Base-by-base conservation (phyloP, 139 green algal genomes). In the Coccomyxa sp. region DNA sequence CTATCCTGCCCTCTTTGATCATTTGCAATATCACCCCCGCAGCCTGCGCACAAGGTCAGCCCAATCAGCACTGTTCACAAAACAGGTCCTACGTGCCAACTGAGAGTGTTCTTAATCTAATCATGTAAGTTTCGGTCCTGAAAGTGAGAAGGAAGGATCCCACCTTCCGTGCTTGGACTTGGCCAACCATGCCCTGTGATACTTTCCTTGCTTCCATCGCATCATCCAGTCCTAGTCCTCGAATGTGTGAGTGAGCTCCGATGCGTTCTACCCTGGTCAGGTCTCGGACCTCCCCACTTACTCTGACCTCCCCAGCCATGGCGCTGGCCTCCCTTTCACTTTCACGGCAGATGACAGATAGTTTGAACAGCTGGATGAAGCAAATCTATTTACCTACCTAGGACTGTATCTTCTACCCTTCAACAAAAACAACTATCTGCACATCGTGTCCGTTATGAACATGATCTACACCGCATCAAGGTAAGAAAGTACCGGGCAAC, bases 121-220 rank as follows among this genome's bases (percentile, higher is more conserved):
- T 27, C 15, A 51, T 51, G 7, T 3, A 51, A 11, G 38, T 51
- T 51, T 3, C 38, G 38, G 3, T 51, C 38, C 38, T 71, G 66
- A 3, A 27, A 4, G 3, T 27, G 23, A 9, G 21, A 21, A 71
- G 63, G 63, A 28, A 25, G 9, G 1, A 11, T 21, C 63, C 21
- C 71, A 96, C 96, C 93, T 95, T 98, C 30, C 97, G 89, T 9
- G 97, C 97, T 14, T 89, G 82, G 0, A 84, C 81, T 86, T 99
- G 97, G 0, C 97, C 97, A 23, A 99, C 97, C 93, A 99, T 98
- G 80, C 97, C 97, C 84, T 99, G 94, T 13, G 95, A 98, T 17
- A 98, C 93, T 13, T 89, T 88, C 11, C 95, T 84, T 1, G 97
- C 96, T 76, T 99, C 97, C 63, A 99, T 84, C 0, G 92, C 91